A percentile compares a stretch with the other conserved stretches of the same genome.
Conservation (phyloP, 2,329 filamentous ascomycete species). For the Fusarium sp. region DNA sequence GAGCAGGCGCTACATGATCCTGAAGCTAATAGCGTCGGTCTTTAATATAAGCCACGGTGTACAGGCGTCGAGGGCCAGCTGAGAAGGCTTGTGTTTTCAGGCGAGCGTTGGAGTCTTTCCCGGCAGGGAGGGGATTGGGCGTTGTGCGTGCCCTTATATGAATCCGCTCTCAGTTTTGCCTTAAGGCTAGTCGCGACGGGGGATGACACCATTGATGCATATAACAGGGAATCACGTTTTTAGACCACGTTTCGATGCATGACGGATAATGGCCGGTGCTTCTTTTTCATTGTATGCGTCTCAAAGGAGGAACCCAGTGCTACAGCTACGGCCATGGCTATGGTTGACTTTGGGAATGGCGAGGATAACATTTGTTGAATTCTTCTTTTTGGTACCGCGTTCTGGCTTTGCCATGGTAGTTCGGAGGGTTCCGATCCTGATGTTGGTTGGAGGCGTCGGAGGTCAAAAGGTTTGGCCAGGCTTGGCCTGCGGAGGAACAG, state of each 20-base stretch:
- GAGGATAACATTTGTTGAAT: slow-evolving; percentile 42
- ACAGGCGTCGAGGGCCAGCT: slow-evolving; percentile 41
- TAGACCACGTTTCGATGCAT: slow-evolving; percentile 66
- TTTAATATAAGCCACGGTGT: slow-evolving; percentile 42
- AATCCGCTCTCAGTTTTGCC: slow-evolving; percentile 49
- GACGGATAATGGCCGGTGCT: slow-evolving; percentile 61
- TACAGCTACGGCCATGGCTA: slow-evolving; percentile 46
- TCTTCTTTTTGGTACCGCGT: slow-evolving; percentile 45
- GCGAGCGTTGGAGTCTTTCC: slow-evolving; percentile 51
- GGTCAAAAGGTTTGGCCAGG: slow-evolving; percentile 43
- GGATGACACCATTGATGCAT: slow-evolving; percentile 54
- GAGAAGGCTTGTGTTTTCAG: slow-evolving; percentile 51
- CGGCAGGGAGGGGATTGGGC: slow-evolving; percentile 48
- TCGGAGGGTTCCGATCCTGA: slow-evolving; percentile 38
- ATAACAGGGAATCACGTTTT: slow-evolving; percentile 56
- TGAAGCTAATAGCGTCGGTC: slow-evolving; percentile 49
- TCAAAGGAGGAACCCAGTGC: slow-evolving; percentile 47
- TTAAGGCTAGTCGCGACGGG: slow-evolving; percentile 45
- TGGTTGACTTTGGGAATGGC: slow-evolving; percentile 46
- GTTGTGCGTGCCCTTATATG: slow-evolving; percentile 49
- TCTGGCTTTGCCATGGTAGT: slow-evolving; percentile 45
- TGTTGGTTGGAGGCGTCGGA: slow-evolving; percentile 42
- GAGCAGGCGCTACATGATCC: slow-evolving; percentile 50
- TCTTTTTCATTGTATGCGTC: slow-evolving; percentile 57
- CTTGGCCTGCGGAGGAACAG: slow-evolving; percentile 39